phyloP scores from a whole-genome alignment of 2,329 filamentous ascomycete species.

The Alternaria ethzedia region DNA sequence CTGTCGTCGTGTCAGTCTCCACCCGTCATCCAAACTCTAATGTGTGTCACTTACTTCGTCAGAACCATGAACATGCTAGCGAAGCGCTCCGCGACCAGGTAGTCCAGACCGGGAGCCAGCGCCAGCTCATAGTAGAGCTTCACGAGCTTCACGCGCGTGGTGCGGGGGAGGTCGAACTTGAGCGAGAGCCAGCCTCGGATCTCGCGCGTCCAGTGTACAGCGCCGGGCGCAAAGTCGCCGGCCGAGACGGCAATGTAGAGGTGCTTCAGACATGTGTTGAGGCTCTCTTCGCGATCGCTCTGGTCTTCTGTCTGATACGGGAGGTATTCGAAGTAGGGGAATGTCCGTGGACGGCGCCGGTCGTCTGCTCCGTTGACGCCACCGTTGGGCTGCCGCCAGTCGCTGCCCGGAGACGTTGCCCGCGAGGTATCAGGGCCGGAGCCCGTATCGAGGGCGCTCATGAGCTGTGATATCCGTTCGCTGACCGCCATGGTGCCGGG shows the following conservation, averaged over 20 bases:
- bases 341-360: constrained; percentile 80
- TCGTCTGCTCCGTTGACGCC: constrained; percentile 53
- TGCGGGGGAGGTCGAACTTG: constrained; percentile 94
- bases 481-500: constrained; percentile 45
- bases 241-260: constrained; percentile 91
- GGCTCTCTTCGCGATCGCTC: constrained; percentile 74
- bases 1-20: constrained; percentile 57
- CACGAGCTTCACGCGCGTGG: constrained; percentile 81
- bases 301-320: constrained; percentile 89
- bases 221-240: constrained; percentile 92
- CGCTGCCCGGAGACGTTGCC: constrained; percentile 80
- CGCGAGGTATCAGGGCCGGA: constrained; percentile 76
- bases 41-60: constrained; percentile 73
- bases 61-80: constrained; percentile 95
- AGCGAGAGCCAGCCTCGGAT: constrained; percentile 92
- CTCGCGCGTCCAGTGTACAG: constrained; percentile 96
- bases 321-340: constrained; percentile 88
- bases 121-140: constrained; percentile 94
- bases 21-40: not conserved
- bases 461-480: constrained; percentile 52
- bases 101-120: constrained; percentile 87
- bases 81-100: constrained; percentile 83
- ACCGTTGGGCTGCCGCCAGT: constrained; percentile 62
- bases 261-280: constrained; percentile 88
- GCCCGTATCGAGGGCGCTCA: constrained; percentile 45